Conservation (phyloP, 2,329 filamentous ascomycete genomes). For the Neopestalotiopsis rosae region DNA sequence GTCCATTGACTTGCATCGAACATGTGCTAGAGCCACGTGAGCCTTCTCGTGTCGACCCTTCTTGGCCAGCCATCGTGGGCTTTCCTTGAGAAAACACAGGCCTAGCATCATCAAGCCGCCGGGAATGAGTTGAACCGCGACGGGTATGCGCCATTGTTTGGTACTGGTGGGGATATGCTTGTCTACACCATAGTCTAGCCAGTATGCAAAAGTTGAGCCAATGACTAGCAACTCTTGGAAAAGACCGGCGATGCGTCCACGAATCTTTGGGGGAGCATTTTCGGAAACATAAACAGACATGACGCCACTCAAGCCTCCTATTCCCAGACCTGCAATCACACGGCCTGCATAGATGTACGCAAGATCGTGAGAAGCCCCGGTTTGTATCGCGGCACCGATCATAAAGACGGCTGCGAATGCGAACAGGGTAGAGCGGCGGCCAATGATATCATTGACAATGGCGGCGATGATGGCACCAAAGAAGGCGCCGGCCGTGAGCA, state of each 20-base stretch:
- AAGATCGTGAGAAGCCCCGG: conserved; percentile 63
- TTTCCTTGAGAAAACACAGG: conserved; percentile 29
- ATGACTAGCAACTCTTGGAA: conserved; percentile 52
- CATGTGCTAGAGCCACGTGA: conserved; percentile 22
- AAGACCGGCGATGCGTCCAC: conserved; percentile 50
- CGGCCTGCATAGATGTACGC: conserved; percentile 55
- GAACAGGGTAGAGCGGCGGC: conserved; percentile 43
- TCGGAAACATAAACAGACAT: conserved; percentile 42
- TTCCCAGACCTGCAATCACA: conserved; percentile 48
- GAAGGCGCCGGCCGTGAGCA: conserved; percentile 72
- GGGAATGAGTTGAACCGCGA: conserved; percentile 30
- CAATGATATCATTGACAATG: conserved; percentile 57
- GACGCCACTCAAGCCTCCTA: conserved; percentile 48
- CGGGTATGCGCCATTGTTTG: conserved; percentile 34
- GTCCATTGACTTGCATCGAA: conserved; percentile 31
- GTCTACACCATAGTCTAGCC: conserved; percentile 41
- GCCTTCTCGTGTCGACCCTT: conserved; percentile 28
- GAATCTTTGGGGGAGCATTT: conserved; percentile 46
- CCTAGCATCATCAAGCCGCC: conserved; percentile 34
- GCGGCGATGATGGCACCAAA: conserved; percentile 56
- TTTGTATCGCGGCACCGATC: conserved; percentile 69
- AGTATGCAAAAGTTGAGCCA: conserved; percentile 34
- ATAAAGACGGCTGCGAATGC: conserved; percentile 48
- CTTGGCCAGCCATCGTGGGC: conserved; percentile 31
- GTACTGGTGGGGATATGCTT: conserved; percentile 30